phyloP scores from a whole-genome alignment of 1,284 basidiomycete genomes.

The Mrakiaceae sp. region DNA sequence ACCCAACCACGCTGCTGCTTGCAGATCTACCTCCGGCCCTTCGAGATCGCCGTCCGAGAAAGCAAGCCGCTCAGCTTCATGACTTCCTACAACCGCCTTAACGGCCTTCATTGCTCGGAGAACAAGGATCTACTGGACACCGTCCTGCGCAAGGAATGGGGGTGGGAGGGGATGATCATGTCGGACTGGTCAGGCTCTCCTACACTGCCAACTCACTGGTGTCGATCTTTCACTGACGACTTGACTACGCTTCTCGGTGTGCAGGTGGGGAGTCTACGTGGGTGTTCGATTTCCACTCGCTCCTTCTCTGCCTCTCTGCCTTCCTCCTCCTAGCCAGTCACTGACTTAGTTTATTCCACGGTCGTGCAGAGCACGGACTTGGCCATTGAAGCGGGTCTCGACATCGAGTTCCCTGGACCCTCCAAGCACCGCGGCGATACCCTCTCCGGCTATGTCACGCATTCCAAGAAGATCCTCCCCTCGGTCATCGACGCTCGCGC shows the following conservation, averaged over 20 bases:
- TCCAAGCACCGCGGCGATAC: conserved; percentile 25
- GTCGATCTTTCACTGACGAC: not conserved
- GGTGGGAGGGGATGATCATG: conserved; percentile 38
- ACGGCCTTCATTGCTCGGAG: conserved; percentile 60
- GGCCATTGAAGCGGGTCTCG: conserved; percentile 59
- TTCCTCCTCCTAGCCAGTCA: too few species aligned
- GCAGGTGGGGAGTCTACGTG: too few species aligned
- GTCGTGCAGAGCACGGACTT: conserved; percentile 57
- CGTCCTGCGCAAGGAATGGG: conserved; percentile 23
- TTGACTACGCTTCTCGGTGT: conserved; percentile 25
- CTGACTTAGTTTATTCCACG: conserved; percentile 31
- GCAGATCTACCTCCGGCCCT: conserved; percentile 7
- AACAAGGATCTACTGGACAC: conserved; percentile 42
- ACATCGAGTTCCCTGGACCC: conserved; percentile 37
- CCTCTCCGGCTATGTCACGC: conserved; percentile 48
- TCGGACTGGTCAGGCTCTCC: conserved; percentile 51
- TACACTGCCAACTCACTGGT: not conserved
- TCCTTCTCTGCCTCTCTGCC: too few species aligned
- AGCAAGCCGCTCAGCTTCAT: conserved; percentile 52
- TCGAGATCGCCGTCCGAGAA: conserved; percentile 12
- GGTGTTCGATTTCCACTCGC: too few species aligned
- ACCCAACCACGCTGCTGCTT: not conserved
- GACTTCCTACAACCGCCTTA: conserved; percentile 44
- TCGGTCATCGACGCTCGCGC: conserved; percentile 60
- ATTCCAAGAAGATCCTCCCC: conserved; percentile 49